Evolutionary conservation across 2,329 filamentous ascomycete species (phyloP).

Genomic region (Phoma sp.): DNA sequence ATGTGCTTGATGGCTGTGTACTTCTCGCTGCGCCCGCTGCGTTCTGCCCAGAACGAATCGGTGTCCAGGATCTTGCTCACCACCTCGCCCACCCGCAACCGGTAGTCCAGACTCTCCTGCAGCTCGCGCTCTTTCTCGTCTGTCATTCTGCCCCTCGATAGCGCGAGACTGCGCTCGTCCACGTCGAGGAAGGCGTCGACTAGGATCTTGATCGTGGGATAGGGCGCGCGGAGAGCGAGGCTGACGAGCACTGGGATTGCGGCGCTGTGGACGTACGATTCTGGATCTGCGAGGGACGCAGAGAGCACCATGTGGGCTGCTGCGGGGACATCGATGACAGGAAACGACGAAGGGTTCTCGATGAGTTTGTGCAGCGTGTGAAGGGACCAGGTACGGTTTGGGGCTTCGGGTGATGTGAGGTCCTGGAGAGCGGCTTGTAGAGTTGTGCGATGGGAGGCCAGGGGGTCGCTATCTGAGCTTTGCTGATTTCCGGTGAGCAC

Average conservation of each 20-base stretch:
- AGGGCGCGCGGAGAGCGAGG: conserved; percentile 66
- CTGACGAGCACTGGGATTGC: conserved; percentile 69
- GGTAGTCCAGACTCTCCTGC: conserved; percentile 61
- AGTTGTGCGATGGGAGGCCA: conserved; percentile 52
- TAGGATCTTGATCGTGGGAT: conserved; percentile 66
- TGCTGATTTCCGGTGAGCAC: conserved; percentile 50
- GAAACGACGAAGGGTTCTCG: conserved; percentile 53
- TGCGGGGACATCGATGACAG: conserved; percentile 70
- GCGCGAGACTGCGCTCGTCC: conserved; percentile 51
- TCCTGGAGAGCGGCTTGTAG: conserved; percentile 33
- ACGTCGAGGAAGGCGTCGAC: conserved; percentile 72
- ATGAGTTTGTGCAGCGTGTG: conserved; percentile 56
- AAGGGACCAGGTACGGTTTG: conserved; percentile 47
- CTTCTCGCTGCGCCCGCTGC: not conserved
- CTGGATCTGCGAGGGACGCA: conserved; percentile 67
- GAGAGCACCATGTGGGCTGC: conserved; percentile 69
- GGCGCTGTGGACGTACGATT: conserved; percentile 75
- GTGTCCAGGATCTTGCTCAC: conserved; percentile 32
- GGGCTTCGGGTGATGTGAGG: conserved; percentile 43
- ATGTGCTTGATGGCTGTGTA: conserved; percentile 42
- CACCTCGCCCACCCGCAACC: conserved; percentile 70
- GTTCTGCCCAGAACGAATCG: conserved; percentile 26
- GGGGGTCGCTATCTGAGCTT: conserved; percentile 46
- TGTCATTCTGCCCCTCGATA: conserved; percentile 19
- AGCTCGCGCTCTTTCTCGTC: conserved; percentile 35